Conservation (phyloP, 129 eudicot species). For the Logfia minima region DNA sequence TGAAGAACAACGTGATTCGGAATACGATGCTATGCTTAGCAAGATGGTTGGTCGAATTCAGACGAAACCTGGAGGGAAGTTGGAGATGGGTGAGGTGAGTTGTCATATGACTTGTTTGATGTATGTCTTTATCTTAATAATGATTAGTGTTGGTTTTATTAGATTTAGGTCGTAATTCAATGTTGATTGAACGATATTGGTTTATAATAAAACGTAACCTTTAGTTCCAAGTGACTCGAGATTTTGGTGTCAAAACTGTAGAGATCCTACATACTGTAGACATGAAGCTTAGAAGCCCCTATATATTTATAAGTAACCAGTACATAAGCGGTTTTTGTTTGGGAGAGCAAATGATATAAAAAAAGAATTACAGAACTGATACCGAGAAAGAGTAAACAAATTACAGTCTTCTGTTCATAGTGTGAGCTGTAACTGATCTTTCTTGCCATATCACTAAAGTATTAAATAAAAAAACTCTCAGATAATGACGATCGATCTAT, state of each 20-base stretch:
- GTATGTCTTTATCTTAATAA: neutral
- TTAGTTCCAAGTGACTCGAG: neutral
- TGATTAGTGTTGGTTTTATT: constrained; percentile 1
- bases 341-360: constrained; percentile 8
- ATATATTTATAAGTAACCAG: neutral
- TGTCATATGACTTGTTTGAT: constrained; percentile 16
- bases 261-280: constrained; percentile 1
- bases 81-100: constrained; percentile 98
- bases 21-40: constrained; percentile 80
- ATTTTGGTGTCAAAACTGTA: neutral
- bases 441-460: neutral
- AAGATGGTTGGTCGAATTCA: constrained; percentile 88
- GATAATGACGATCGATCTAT: too few relatives aligned
- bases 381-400: constrained; percentile 1
- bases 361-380: neutral
- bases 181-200: too few relatives aligned
- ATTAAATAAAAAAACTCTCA: neutral
- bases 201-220: neutral
- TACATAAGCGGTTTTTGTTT: neutral
- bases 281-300: neutral
- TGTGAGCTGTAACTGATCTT: neutral
- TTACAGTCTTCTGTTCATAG: neutral
- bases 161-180: neutral
- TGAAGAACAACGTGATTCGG: constrained; percentile 79
- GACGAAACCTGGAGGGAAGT: constrained; percentile 86